Evolutionary conservation across 495 filamentous ascomycete species (phyloP), one percentile per base, ranked within the genome.

Genomic region (Achaetomiella virescens): DNA sequence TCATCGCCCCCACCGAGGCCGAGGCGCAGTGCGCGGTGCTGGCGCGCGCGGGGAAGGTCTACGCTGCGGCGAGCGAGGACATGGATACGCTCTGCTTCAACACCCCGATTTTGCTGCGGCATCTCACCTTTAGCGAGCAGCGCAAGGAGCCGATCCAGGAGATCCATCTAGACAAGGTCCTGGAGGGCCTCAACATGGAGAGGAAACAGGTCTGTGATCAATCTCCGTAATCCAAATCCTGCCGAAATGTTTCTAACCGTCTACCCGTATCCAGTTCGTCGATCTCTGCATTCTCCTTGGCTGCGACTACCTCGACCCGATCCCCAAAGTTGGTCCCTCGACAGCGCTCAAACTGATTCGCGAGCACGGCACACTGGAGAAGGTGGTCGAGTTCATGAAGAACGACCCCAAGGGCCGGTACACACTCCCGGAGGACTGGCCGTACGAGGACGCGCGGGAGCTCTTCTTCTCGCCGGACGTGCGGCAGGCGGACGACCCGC

Each of bases 81-180:
- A 99, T 99, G 93, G 93, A 99, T 66, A 99, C 93, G 0, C 75
- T 99, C 17, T 97, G 93, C 68, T 99, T 97, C 68, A 83, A 97
- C 56, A 78, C 90, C 12, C 93, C 93, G 0, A 89, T 99, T 59
- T 75, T 99, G 22, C 75, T 99, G 48, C 80, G 95, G 22, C 90
- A 99, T 66, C 80, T 99, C 44, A 99, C 95, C 9, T 96, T 96
- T 70, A 91, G 88, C 67, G 93, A 99, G 74, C 91, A 96, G 73
- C 80, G 90, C 55, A 97, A 97, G 75, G 91, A 97, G 67, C 93
- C 93, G 1, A 96, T 99, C 57, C 92, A 91, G 62, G 93, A 99
- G 71, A 93, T 99, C 43, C 83, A 90, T 61, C 72, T 96, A 44
- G 84, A 87, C 55, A 87, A 85, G 64, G 91, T 89, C 3, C 73